phyloP scores from a whole-genome alignment of 1,284 basidiomycete genomes.

The Takashimella koratensis region DNA sequence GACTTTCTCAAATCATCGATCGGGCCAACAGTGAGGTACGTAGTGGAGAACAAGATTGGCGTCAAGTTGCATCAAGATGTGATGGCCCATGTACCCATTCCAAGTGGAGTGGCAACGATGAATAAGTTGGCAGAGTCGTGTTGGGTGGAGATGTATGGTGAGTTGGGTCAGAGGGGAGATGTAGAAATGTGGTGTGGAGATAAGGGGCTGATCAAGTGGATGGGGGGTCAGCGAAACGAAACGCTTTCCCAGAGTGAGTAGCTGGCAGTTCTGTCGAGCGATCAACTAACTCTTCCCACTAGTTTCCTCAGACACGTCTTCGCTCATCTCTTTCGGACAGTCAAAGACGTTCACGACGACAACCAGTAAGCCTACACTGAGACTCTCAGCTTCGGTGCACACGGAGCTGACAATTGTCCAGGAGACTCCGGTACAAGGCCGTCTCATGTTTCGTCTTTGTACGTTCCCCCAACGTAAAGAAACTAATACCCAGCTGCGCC shows the following conservation, averaged over 20 bases:
- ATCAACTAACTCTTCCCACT: not conserved
- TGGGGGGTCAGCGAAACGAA: slow-evolving; percentile 22
- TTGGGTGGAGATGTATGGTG: slow-evolving; percentile 30
- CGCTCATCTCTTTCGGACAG: slow-evolving; percentile 20
- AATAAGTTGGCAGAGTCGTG: slow-evolving; percentile 16
- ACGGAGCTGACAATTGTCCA: not conserved
- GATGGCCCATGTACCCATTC: not conserved
- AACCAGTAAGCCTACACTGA: slow-evolving; percentile 10
- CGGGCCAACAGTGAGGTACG: slow-evolving; percentile 19
- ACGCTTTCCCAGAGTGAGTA: slow-evolving; percentile 27
- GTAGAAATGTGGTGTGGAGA: too few species aligned
- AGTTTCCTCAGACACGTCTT: slow-evolving; percentile 26
- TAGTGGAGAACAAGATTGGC: slow-evolving; percentile 8
- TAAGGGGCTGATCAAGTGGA: too few species aligned
- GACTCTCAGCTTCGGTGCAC: not conserved
- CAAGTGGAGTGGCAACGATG: slow-evolving; percentile 5
- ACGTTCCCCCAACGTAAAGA: not conserved
- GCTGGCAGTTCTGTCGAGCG: too few species aligned
- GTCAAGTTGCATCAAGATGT: slow-evolving; percentile 1
- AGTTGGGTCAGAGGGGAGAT: not conserved
- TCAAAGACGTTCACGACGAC: slow-evolving; percentile 25
- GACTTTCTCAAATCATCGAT: slow-evolving; percentile 25
- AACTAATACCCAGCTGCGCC: slow-evolving; percentile 22
- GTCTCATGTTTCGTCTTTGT: slow-evolving; percentile 39
- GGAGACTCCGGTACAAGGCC: slow-evolving; percentile 27